A percentile compares a stretch with the other conserved stretches of the same genome.
phyloP scores from a whole-genome alignment of 805 yeast genomes.

The Pichia thaimueangensis region DNA sequence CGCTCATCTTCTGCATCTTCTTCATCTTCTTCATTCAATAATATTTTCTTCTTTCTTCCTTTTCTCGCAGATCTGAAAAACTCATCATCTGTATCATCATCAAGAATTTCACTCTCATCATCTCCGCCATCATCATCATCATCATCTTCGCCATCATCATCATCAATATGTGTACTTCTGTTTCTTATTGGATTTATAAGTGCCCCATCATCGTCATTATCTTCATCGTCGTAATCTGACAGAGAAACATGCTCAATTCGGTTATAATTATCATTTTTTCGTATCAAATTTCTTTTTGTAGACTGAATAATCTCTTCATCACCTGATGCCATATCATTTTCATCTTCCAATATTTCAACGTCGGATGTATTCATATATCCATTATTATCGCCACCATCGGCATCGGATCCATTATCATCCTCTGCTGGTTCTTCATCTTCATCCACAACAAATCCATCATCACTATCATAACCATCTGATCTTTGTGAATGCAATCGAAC shows the following conservation, averaged over 20 bases:
- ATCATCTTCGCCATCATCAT: not conserved
- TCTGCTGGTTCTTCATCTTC: constrained; percentile 12
- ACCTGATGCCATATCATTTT: constrained; percentile 7
- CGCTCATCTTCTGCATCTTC: constrained; percentile 3
- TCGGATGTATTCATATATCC: constrained; percentile 7
- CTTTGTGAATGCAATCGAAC: too few species aligned
- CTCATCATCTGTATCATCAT: constrained; percentile 4
- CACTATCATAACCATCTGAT: constrained; percentile 13
- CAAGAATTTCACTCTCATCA: constrained; percentile 1
- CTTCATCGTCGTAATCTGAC: not conserved
- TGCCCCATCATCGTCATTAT: not conserved
- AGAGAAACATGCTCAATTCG: not conserved
- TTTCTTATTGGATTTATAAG: not conserved
- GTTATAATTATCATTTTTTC: too few species aligned
- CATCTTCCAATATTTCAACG: constrained; percentile 5
- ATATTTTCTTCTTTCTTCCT: not conserved
- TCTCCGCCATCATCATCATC: not conserved
- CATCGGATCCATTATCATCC: constrained; percentile 3
- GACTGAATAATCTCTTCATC: constrained; percentile 11
- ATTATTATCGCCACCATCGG: not conserved
- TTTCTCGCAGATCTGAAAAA: not conserved
- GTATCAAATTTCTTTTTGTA: too few species aligned
- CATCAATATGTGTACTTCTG: not conserved
- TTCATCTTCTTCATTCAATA: constrained; percentile 6
- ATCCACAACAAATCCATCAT: constrained; percentile 15